Percentiles rank a stretch among this genome's conserved stretches.
phyloP scores from a whole-genome alignment of 495 filamentous ascomycete species.

The Friedmanniomyces endolithicus region DNA sequence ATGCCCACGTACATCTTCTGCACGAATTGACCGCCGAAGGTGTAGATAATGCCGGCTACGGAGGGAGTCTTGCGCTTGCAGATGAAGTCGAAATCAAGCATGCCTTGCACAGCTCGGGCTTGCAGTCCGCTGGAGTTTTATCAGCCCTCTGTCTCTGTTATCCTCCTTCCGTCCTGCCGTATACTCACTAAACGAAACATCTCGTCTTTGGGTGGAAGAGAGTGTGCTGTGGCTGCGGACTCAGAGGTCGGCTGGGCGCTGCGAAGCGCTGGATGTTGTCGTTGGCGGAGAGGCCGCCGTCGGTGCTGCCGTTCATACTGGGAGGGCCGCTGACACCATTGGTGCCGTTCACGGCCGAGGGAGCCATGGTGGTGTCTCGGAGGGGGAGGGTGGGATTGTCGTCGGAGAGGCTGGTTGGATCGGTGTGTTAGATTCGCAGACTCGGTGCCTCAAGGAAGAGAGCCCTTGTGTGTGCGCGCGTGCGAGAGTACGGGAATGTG shows the following conservation, averaged over 20 bases:
- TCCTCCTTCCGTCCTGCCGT: not conserved
- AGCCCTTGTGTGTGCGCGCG: too few species aligned
- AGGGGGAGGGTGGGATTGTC: not conserved
- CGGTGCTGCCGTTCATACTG: constrained; percentile 24
- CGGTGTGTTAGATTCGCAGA: too few species aligned
- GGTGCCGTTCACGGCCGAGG: constrained; percentile 25
- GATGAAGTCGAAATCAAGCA: constrained; percentile 99
- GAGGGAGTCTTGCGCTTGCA: constrained; percentile 96
- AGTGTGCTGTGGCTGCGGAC: constrained; percentile 67
- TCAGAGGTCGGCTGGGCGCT: constrained; percentile 82
- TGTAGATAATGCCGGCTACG: constrained; percentile 98
- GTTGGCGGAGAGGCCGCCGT: constrained; percentile 51
- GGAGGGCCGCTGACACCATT: constrained; percentile 23
- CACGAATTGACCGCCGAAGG: constrained; percentile 98
- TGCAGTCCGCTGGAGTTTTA: constrained; percentile 63
- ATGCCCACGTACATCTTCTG: constrained; percentile 76
- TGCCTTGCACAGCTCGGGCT: constrained; percentile 95
- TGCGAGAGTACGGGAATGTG: too few species aligned
- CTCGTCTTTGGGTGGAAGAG: constrained; percentile 98
- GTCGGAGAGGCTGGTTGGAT: not conserved
- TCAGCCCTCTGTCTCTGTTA: constrained; percentile 3
- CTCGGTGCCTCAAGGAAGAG: too few species aligned
- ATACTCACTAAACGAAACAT: constrained; percentile 91
- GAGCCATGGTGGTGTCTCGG: constrained; percentile 17
- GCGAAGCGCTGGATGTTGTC: constrained; percentile 97